Percentiles rank a stretch among this genome's conserved stretches.
Conservation (phyloP, 2,329 filamentous ascomycete genomes). For the Penicillium expansum region DNA sequence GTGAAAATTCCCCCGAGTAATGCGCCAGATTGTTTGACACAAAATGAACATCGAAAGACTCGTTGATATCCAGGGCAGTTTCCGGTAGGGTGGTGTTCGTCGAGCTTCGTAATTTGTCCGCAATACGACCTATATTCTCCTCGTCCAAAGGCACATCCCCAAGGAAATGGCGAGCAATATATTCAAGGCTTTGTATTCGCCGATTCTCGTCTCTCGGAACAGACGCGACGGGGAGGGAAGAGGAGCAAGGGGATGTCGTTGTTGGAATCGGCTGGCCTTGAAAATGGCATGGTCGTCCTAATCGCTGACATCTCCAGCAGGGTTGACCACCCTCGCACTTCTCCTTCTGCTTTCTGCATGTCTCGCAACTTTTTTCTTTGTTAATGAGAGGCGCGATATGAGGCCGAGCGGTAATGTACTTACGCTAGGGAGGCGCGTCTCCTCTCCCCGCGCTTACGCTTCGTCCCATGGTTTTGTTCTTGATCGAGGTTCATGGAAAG, state of each 20-base stretch:
- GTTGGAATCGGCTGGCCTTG: conserved; percentile 32
- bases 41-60: conserved; percentile 15
- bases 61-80: conserved; percentile 11
- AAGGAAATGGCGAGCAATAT: conserved; percentile 16
- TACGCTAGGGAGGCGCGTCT: conserved; percentile 17
- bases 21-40: conserved; percentile 10
- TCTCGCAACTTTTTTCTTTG: conserved; percentile 49
- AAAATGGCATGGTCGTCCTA: conserved; percentile 51
- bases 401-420: neutral
- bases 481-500: neutral
- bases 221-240: neutral
- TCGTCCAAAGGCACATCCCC: conserved; percentile 15
- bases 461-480: neutral
- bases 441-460: conserved; percentile 14
- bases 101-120: conserved; percentile 3
- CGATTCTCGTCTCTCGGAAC: neutral
- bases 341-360: conserved; percentile 54
- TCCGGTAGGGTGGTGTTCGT: neutral
- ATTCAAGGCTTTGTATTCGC: conserved; percentile 10
- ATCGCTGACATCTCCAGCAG: conserved; percentile 51
- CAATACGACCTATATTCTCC: conserved; percentile 11
- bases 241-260: conserved; percentile 16
- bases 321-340: conserved; percentile 56
- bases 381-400: neutral
- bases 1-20: conserved; percentile 45